phyloP scores from a whole-genome alignment of 2,329 filamentous ascomycete species.

The Phialophora expanda region DNA sequence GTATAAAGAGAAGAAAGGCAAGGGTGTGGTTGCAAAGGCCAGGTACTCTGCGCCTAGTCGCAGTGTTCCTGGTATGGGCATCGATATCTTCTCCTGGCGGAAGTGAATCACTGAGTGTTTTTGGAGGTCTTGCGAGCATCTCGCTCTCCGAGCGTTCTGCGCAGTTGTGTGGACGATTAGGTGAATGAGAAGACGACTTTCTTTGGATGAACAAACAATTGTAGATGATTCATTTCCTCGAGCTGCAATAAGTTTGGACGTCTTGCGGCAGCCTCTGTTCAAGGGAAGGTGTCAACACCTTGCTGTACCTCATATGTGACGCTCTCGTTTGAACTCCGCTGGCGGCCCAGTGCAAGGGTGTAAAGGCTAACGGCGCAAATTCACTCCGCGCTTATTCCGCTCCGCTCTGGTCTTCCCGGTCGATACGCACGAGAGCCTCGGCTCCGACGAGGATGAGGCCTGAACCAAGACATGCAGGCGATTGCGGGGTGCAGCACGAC shows the following conservation, averaged over 20 bases:
- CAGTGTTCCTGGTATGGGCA: background rate
- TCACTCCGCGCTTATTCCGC: background rate
- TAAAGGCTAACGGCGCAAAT: background rate
- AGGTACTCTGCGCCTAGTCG: background rate
- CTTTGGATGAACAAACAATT: background rate
- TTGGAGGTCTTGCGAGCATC: background rate
- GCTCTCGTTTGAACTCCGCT: background rate
- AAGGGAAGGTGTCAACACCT: background rate
- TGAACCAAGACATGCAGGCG: background rate
- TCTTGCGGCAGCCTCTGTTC: background rate
- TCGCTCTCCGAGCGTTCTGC: background rate
- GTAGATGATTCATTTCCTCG: background rate
- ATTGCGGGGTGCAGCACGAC: background rate
- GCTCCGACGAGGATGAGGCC: background rate
- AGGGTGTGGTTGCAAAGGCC: background rate
- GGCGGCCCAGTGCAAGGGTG: background rate
- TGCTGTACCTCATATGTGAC: background rate
- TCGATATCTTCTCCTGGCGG: constrained; percentile 21
- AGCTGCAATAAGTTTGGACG: background rate
- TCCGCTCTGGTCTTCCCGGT: background rate
- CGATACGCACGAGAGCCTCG: constrained; percentile 6
- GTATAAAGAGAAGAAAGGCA: background rate
- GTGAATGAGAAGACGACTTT: background rate
- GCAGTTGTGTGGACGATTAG: background rate
- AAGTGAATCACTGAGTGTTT: background rate